A percentile compares a stretch with the other conserved stretches of the same genome.
These are phyloP conservation scores for Naganishia cerealis DNA, from an alignment of 1,284 basidiomycete genomes.

Conservation along the genomic window DNA sequence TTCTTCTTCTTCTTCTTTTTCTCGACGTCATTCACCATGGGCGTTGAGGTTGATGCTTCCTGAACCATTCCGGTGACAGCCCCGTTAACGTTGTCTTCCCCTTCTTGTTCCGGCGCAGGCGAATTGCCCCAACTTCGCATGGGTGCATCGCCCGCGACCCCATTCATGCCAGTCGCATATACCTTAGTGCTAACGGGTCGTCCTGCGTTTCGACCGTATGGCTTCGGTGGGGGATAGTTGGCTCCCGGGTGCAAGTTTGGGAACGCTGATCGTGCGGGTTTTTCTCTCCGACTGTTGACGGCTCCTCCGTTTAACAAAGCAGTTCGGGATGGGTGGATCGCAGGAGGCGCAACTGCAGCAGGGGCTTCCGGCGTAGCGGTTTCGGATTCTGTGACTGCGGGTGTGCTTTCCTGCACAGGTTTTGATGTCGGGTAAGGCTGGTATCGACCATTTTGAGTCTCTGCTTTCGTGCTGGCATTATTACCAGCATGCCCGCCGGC, in stretches of 20 bases:
- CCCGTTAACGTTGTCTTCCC: slow-evolving; percentile 24
- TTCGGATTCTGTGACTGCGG: slow-evolving; percentile 24
- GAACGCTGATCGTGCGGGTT: slow-evolving; percentile 16
- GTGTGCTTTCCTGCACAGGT: slow-evolving; percentile 24
- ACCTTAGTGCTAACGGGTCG: background rate
- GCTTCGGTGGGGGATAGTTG: slow-evolving; percentile 27
- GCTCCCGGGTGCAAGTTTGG: slow-evolving; percentile 31
- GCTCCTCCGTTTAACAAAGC: slow-evolving; percentile 21
- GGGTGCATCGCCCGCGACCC: slow-evolving; percentile 36
- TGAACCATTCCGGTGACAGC: slow-evolving; percentile 19
- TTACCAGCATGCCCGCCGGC: slow-evolving; percentile 30
- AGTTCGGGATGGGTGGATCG: slow-evolving; percentile 35
- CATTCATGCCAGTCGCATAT: slow-evolving; percentile 44
- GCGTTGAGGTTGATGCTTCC: background rate
- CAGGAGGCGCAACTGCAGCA: slow-evolving; percentile 32
- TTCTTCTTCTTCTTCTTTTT: slow-evolving; percentile 49
- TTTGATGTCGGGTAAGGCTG: slow-evolving; percentile 32
- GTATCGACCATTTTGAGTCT: slow-evolving; percentile 19
- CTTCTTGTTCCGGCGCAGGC: slow-evolving; percentile 32
- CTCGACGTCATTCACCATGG: slow-evolving; percentile 4
- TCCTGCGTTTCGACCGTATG: slow-evolving; percentile 15
- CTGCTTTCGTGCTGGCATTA: background rate
- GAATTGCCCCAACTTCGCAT: slow-evolving; percentile 53
- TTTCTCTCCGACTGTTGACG: background rate
- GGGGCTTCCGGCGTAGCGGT: slow-evolving; percentile 34